A percentile compares a stretch with the other conserved stretches of the same genome.
These are phyloP conservation scores for Mortierella claussenii DNA, from an alignment of 192 early-diverging fungal species.

Conservation along the genomic window DNA sequence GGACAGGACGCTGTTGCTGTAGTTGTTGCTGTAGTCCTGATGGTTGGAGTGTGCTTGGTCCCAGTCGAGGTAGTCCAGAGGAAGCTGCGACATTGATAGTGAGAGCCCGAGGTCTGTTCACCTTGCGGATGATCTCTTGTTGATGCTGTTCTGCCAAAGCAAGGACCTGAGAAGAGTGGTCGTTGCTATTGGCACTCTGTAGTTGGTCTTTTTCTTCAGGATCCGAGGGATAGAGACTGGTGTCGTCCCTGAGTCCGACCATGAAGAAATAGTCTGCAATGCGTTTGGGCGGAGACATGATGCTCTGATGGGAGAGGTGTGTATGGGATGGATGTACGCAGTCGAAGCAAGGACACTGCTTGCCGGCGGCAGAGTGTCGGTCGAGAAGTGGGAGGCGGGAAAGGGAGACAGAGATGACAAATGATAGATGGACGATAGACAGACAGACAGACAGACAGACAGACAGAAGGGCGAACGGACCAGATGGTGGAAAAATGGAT, in stretches of 20 bases:
- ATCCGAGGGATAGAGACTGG: conserved; percentile 6
- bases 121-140: not conserved
- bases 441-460: conserved; percentile 7
- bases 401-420: not conserved
- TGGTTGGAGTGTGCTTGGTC: not conserved
- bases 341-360: no score
- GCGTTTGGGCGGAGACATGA: conserved; percentile 26
- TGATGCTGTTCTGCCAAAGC: not conserved
- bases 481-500: not conserved
- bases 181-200: not conserved
- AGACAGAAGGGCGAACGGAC: not conserved
- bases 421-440: not conserved
- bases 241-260: conserved; percentile 42
- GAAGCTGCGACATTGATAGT: not conserved
- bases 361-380: no score
- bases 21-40: conserved; percentile 5
- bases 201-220: conserved; percentile 5
- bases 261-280: conserved; percentile 54
- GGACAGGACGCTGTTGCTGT: conserved; percentile 2
- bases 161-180: not conserved
- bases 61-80: not conserved
- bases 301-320: not conserved
- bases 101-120: not conserved
- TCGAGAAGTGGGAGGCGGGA: no score
- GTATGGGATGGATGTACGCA: not conserved